Evolutionary conservation across 164 flowering plant genomes (phyloP), one percentile per base, ranked within the genome.

Genomic region (Liquidambar formosana): DNA sequence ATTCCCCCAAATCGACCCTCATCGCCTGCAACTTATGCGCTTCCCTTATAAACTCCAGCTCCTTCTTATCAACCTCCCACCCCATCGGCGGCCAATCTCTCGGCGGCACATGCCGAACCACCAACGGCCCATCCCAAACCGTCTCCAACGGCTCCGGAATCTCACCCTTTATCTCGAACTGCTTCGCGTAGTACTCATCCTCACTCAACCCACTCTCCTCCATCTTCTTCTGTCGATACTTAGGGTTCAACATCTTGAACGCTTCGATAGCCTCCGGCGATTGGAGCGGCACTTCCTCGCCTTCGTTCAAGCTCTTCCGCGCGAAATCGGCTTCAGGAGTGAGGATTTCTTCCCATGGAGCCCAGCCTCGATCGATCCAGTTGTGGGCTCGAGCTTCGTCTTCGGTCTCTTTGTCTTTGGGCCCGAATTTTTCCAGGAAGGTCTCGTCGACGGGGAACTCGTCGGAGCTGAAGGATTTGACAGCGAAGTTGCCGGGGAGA

Each of bases 31-130:
- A 27, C 80, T 82, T 87, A 71, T 95, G 97, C 9, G 89, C 93
- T 58, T 85, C 97, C 46, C 99, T 70, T 1, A 95, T 95, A 72
- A 84, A 90, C 70, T 77, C 88, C 63, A 93, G 73, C 82, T 95
- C 97, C 79, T 87, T 63, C 76, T 76, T 71, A 69, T 91, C 93
- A 57, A 92, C 97, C 70, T 80, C 75, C 97, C 99, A 95, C 8
- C 88, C 99, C 44, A 85, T 69, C 6, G 99, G 99, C 3, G 97
- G 97, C 99, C 99, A 95, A 77, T 95, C 99, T 49, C 97, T 61
- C 0, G 97, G 99, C 6, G 97, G 87, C 28, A 95, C 70, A 10
- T 66, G 82, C 22, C 83, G 68, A 25, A 91, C 72, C 19, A 90
- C 92, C 76, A 91, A 46, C 0, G 96, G 94, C 22, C 88, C 87